These are phyloP conservation scores for Tetramitus jugosus DNA, from an alignment of 208 protist species.

Conservation along the genomic window DNA sequence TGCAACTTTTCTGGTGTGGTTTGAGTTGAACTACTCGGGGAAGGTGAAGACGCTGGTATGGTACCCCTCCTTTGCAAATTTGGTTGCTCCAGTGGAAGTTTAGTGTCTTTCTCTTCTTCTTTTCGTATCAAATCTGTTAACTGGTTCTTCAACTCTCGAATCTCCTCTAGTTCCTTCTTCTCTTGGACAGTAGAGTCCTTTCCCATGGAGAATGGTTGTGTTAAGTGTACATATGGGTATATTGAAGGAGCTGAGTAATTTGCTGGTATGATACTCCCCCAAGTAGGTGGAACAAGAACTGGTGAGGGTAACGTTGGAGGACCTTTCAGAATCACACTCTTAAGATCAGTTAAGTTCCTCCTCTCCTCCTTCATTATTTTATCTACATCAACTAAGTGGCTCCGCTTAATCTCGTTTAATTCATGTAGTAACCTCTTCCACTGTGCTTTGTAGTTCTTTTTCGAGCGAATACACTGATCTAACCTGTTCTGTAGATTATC, in stretches of 20 bases:
- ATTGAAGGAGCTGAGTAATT: not conserved
- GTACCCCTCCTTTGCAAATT: not conserved
- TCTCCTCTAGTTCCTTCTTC: not conserved
- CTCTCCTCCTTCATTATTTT: not conserved
- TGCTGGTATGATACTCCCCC: no score
- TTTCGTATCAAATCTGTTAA: not conserved
- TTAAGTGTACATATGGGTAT: not conserved
- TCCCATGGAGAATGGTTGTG: not conserved
- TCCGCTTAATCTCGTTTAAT: not conserved
- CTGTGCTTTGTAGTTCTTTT: conserved; percentile 8
- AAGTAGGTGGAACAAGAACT: no score
- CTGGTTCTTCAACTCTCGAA: not conserved
- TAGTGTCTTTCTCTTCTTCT: not conserved
- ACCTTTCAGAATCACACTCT: no score
- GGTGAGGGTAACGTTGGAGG: no score
- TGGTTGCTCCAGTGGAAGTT: not conserved
- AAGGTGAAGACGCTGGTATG: not conserved
- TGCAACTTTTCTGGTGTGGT: not conserved
- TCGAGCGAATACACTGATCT: not conserved
- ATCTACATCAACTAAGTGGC: not conserved
- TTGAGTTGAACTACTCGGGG: no score
- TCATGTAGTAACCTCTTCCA: not conserved
- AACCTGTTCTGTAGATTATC: not conserved
- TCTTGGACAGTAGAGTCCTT: not conserved
- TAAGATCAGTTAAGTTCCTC: not conserved